Percentiles rank a stretch among this genome's conserved stretches.
These are phyloP conservation scores for Trichoderma gamsii DNA, from an alignment of 495 filamentous ascomycete genomes.

Conservation along the genomic window DNA sequence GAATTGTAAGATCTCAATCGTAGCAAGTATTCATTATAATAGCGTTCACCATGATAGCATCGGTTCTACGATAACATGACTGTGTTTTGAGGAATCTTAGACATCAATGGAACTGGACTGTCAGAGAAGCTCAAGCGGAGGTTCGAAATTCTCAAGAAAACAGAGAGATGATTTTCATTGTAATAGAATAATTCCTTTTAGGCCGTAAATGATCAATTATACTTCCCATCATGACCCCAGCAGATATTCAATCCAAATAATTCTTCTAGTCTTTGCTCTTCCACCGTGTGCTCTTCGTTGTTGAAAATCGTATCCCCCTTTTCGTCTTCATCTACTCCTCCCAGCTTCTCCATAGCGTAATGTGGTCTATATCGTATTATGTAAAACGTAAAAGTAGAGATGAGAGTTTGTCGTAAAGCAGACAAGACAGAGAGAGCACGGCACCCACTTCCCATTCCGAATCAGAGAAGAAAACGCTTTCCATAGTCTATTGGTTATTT, in stretches of 20 bases:
- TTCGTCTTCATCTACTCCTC: neutral
- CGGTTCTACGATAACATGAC: too few relatives aligned
- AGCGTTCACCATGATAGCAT: too few relatives aligned
- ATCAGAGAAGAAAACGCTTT: neutral
- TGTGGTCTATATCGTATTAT: neutral
- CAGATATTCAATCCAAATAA: neutral
- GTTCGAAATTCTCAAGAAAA: neutral
- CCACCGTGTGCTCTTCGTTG: neutral
- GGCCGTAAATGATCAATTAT: neutral
- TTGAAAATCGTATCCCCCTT: neutral
- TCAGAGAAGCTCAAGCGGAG: too few relatives aligned
- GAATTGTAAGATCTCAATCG: too few relatives aligned
- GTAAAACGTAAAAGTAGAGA: neutral
- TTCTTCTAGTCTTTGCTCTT: neutral
- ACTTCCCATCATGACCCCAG: neutral
- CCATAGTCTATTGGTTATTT: constrained; percentile 18
- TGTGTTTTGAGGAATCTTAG: too few relatives aligned
- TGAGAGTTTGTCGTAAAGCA: neutral
- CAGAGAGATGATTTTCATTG: neutral
- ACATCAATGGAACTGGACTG: too few relatives aligned
- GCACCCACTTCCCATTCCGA: neutral
- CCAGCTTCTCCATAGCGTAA: neutral
- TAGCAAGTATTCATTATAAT: too few relatives aligned
- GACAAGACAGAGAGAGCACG: neutral
- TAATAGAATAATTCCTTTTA: neutral